Percentiles rank a stretch among this genome's conserved stretches.
Evolutionary conservation across 169 alveolate species (phyloP).

Genomic region (Eimeria brunetti): DNA sequence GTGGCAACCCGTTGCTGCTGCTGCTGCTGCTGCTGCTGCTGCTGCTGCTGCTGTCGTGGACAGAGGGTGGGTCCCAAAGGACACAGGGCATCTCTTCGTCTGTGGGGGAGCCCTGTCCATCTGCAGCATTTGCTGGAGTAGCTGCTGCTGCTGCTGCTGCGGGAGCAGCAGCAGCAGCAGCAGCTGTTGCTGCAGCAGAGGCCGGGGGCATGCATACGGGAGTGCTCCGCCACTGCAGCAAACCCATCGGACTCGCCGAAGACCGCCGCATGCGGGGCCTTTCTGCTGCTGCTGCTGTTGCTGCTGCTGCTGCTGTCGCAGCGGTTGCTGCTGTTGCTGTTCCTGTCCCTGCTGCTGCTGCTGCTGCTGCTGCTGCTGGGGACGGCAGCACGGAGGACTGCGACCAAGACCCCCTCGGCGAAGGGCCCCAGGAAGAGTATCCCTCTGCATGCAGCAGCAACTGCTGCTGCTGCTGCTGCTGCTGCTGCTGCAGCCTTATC

Average conservation of each 20-base stretch:
- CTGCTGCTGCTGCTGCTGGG: background rate
- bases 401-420: background rate
- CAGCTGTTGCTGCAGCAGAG: background rate
- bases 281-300: background rate
- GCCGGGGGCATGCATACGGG: background rate
- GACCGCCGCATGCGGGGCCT: background rate
- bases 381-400: background rate
- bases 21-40: slow-evolving; percentile 1
- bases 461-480: slow-evolving; percentile 2
- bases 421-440: background rate
- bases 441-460: too few species aligned
- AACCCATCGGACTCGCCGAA: background rate
- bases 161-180: background rate
- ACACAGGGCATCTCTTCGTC: background rate
- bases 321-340: too few species aligned
- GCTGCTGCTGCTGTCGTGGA: background rate
- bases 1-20: background rate
- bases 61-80: background rate
- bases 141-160: background rate
- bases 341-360: too few species aligned
- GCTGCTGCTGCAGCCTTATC: background rate
- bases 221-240: background rate
- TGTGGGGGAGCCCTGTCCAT: background rate
- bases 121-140: background rate
- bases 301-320: background rate